A percentile compares a stretch with the other conserved stretches of the same genome.
Evolutionary conservation across 768 basidiomycete species (phyloP).

Genomic region (Lactarius akahatsu): DNA sequence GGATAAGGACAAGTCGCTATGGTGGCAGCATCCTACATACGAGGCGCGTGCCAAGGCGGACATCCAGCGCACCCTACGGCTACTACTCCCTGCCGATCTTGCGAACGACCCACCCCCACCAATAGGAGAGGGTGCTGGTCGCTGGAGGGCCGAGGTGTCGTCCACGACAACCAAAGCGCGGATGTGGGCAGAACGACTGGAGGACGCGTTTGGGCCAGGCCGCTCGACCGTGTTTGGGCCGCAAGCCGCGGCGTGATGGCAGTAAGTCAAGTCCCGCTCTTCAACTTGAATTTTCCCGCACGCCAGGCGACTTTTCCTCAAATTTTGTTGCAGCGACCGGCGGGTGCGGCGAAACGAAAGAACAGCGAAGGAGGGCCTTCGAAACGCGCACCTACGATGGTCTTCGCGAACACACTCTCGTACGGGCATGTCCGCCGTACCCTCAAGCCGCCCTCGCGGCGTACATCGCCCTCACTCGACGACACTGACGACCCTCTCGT

Average conservation of each 20-base stretch:
- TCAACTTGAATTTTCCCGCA: too few species aligned
- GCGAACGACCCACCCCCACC: constrained; percentile 4
- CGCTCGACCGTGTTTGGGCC: constrained; percentile 21
- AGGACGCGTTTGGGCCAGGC: constrained; percentile 26
- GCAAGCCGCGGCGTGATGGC: constrained; percentile 24
- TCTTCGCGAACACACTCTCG: constrained; percentile 5
- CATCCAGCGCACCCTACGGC: constrained; percentile 16
- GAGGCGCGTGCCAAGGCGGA: constrained; percentile 24
- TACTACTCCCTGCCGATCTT: constrained; percentile 18
- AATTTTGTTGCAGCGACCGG: constrained; percentile 7
- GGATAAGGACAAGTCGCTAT: constrained; percentile 3
- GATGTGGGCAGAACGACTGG: constrained; percentile 25
- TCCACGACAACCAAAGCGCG: constrained; percentile 14
- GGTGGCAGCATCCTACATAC: constrained; percentile 21
- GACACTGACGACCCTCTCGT: background rate
- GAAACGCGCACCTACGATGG: background rate
- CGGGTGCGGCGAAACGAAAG: constrained; percentile 4
- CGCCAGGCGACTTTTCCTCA: background rate
- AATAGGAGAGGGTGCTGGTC: background rate
- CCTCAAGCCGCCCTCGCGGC: constrained; percentile 9
- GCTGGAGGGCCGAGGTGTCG: constrained; percentile 16
- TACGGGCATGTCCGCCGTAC: background rate
- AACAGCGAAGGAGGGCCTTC: too few species aligned
- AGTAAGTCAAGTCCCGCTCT: constrained; percentile 4
- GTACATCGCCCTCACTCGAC: background rate